phyloP scores from a whole-genome alignment of 2,329 filamentous ascomycete genomes.

The Capronia americana region DNA sequence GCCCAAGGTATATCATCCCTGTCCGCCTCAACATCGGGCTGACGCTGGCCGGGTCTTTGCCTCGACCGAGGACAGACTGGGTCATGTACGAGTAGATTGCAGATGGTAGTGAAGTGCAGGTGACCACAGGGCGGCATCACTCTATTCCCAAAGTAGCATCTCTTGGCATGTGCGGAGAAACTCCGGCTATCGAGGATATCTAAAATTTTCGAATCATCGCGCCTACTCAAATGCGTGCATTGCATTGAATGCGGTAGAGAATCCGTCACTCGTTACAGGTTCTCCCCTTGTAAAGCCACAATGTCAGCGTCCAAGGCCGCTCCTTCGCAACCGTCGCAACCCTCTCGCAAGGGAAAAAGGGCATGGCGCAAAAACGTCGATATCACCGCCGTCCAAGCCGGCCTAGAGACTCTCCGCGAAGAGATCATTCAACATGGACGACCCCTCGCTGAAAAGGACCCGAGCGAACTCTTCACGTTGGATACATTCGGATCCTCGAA shows the following conservation, averaged over 20 bases:
- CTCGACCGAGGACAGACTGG: too few species aligned
- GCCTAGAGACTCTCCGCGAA: conserved; percentile 82
- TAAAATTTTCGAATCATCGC: background rate
- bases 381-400: conserved; percentile 81
- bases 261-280: background rate
- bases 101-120: too few species aligned
- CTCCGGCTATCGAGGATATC: background rate
- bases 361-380: conserved; percentile 99
- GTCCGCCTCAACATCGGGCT: too few species aligned
- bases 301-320: conserved; percentile 21
- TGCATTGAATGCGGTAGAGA: background rate
- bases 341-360: conserved; percentile 96
- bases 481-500: conserved; percentile 72
- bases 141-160: background rate
- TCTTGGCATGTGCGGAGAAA: conserved; percentile 1
- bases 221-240: background rate
- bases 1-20: too few species aligned
- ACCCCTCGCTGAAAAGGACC: conserved; percentile 80
- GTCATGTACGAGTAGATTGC: too few species aligned
- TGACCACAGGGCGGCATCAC: too few species aligned
- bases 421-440: conserved; percentile 86
- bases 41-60: too few species aligned
- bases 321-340: conserved; percentile 58
- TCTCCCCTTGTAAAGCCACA: background rate
- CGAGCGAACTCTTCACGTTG: conserved; percentile 82